Percentiles rank a stretch among this genome's conserved stretches.
Evolutionary conservation across 495 filamentous ascomycete genomes (phyloP).

Genomic region (Hypoxylon lienhwacheense): DNA sequence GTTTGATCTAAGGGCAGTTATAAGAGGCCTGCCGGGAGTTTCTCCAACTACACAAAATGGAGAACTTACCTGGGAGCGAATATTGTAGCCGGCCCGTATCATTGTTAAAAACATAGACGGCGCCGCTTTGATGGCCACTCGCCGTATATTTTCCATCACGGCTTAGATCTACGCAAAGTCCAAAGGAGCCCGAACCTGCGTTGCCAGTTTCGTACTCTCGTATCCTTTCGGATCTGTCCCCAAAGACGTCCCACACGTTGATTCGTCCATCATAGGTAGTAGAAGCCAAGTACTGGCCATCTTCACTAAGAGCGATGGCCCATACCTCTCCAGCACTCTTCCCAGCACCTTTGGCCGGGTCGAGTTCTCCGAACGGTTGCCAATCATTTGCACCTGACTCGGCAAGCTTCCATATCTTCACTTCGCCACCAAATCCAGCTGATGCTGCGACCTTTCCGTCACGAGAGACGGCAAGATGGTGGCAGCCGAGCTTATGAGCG

Average conservation of each 20-base stretch:
- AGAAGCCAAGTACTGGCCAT: conserved; percentile 79
- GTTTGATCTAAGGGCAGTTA: background rate
- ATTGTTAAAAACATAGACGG: conserved; percentile 94
- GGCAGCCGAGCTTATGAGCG: conserved; percentile 83
- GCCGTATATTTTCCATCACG: conserved; percentile 82
- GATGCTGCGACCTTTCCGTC: conserved; percentile 73
- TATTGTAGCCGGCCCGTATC: conserved; percentile 82
- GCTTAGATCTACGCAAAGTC: conserved; percentile 78
- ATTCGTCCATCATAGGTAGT: conserved; percentile 82
- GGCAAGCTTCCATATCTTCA: conserved; percentile 71
- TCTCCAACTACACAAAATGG: background rate
- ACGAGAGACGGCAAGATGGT: conserved; percentile 75
- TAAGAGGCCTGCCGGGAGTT: background rate
- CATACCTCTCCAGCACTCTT: conserved; percentile 68
- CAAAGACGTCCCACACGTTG: conserved; percentile 78
- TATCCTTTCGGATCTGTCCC: conserved; percentile 57
- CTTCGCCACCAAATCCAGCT: conserved; percentile 83
- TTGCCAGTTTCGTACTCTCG: conserved; percentile 87
- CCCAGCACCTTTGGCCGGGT: conserved; percentile 37
- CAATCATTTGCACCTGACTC: conserved; percentile 52
- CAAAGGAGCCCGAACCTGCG: conserved; percentile 65
- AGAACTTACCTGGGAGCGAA: conserved; percentile 71
- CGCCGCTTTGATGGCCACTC: conserved; percentile 89
- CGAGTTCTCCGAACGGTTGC: conserved; percentile 45
- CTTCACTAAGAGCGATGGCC: conserved; percentile 80